These are phyloP conservation scores for Moricandia moricandioides DNA, from an alignment of 345 rosid genomes.

Conservation along the genomic window DNA sequence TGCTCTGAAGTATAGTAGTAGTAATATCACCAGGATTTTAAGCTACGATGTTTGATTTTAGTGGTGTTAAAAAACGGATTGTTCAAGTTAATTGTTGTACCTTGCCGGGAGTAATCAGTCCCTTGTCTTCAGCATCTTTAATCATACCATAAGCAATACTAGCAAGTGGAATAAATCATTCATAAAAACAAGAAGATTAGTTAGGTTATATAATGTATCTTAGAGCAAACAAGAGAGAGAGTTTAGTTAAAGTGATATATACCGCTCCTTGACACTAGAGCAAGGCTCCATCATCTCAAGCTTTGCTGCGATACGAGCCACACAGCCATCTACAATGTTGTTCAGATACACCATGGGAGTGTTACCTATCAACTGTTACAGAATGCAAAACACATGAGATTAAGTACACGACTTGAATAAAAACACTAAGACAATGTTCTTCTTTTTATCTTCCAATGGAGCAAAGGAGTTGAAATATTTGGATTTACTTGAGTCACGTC, in stretches of 20 bases:
- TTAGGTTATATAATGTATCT: too few species aligned
- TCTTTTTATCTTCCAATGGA: background rate
- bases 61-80: background rate
- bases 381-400: background rate
- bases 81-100: constrained; percentile 11
- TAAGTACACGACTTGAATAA: background rate
- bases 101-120: constrained; percentile 57
- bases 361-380: constrained; percentile 53
- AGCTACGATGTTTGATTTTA: background rate
- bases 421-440: background rate
- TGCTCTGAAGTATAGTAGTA: constrained; percentile 35
- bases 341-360: constrained; percentile 63
- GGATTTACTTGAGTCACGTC: constrained; percentile 54
- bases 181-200: too few species aligned
- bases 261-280: constrained; percentile 56
- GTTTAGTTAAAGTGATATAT: background rate
- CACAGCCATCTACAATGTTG: constrained; percentile 55
- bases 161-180: background rate
- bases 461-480: background rate
- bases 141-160: constrained; percentile 62
- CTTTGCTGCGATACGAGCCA: constrained; percentile 58
- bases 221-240: background rate
- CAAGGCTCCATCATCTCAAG: constrained; percentile 60
- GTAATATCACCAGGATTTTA: background rate
- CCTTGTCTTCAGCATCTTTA: constrained; percentile 62